phyloP scores from a whole-genome alignment of 208 protist genomes.

The Entamoeba histolytica region DNA sequence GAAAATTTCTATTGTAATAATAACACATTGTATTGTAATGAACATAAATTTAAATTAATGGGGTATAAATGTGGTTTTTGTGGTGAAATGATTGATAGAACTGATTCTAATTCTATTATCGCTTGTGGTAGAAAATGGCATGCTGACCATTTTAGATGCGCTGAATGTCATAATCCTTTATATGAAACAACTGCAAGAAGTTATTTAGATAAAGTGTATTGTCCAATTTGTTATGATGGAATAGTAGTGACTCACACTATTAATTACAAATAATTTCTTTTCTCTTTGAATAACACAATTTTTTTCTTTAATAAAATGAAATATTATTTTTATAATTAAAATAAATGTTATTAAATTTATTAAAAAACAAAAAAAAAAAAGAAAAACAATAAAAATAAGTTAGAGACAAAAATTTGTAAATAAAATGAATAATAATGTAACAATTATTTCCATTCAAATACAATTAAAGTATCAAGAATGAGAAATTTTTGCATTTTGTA shows the following conservation, averaged over 20 bases:
- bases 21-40: neutral
- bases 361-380: too few relatives aligned
- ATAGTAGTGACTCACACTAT: neutral
- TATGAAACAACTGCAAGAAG: neutral
- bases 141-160: neutral
- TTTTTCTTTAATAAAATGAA: too few relatives aligned
- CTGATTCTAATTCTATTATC: neutral
- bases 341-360: too few relatives aligned
- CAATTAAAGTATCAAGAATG: neutral
- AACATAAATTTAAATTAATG: neutral
- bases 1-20: neutral
- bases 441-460: neutral
- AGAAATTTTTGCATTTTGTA: neutral
- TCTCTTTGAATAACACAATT: too few relatives aligned
- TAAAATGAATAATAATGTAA: neutral
- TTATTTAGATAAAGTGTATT: neutral
- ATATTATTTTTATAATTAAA: too few relatives aligned
- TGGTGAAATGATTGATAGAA: neutral
- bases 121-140: neutral
- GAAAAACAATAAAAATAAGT: neutral
- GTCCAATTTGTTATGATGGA: neutral
- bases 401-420: neutral
- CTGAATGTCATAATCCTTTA: neutral
- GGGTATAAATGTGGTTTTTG: neutral
- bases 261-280: neutral